Base-by-base conservation (phyloP, 768 basidiomycete genomes). In the Suillus hirtellus region DNA sequence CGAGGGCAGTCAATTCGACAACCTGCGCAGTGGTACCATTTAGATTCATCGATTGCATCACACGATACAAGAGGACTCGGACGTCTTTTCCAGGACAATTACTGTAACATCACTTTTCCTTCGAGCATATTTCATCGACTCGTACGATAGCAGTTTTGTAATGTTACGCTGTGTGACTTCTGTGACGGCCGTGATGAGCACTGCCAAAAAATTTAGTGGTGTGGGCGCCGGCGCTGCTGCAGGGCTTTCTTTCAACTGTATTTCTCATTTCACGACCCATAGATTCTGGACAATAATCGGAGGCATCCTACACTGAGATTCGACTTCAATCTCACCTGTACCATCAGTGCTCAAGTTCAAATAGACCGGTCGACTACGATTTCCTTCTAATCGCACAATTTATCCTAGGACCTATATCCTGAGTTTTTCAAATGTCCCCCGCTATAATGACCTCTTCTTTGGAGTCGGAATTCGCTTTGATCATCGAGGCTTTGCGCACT, bases 1-100 rank as follows among this genome's bases (percentile, higher is more conserved):
- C 71, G 82, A 86, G 70, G 75, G 80, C 44, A 92, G 91, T 70
- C 84, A 85, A 77, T 95, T 89, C 71, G 89, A 91, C 49, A 95
- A 96, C 73, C 77, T 96, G 80, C 81, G 81, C 70, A 83, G 83
- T 15, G 89, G 91, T 44, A 91, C 92, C 10, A 68, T 76, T 60
- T 75, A 75, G 67, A 21, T 46, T 38, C 59, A n/a, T 35, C 38
- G 24, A 19, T 60, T 31, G 31, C 53, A 60, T 60, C 21, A 31
- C 10, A 60, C 43, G 6, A 21, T 19, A 35, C 52, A 17, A 24
- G 61, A 62, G 47, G 34, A 24, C 43, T 62, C 43, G 21, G 61
- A 24, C 43, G 34, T 53, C 11, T 53, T 52, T 53, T 53, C 56
- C 27, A 24, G 61, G 61, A 62, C 58, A 46, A 58, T 34, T 47